Evolutionary conservation across 306 rosid species (phyloP), one percentile per base, ranked within the genome.

Genomic region (Glycine soja): DNA sequence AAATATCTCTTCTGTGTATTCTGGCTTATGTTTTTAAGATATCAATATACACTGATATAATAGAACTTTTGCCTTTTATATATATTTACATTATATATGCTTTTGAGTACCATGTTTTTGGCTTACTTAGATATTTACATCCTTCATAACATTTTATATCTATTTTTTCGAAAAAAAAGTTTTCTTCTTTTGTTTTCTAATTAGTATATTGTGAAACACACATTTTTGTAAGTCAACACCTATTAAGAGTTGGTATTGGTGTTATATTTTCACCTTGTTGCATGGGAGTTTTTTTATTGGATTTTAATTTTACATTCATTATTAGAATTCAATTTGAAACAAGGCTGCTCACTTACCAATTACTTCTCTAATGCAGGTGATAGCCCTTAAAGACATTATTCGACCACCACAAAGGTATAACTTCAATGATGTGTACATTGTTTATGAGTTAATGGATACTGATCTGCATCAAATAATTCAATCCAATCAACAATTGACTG

Each of bases 381-480:
- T 93, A 80, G 81, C 82, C 87, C 83, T 95, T 19, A 93, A 90
- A 86, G 99, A 95, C 79, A 90, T 95, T 56, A 88, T 95, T 70
- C 82, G 97, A 32, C 97, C 99, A 70, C 97, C 97, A 13, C 91
- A 85, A 70, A 87, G 18, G 87, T 92, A 95, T 72, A 89, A 83
- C 81, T 95, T 93, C 90, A 92, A 95, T 74, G 99, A 95, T 82
- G 99, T 95, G 5, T 95, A 91, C 89, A 88, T 91, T 71, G 92
- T 95, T 78, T 95, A 83, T 80, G 99, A 93, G 76, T 77, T 95
- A 76, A 90, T 94, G 98, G 98, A 94, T 80, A 92, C 98, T 8
- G 98, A 94, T 83, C 91, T 94, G 76, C 93, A 92, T 86, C 97
- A 95, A 84, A 95, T 95, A 72, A 91, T 95, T 80, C 89, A 88